Evolutionary conservation across 768 basidiomycete genomes (phyloP).

Genomic region (Hirschioporus abietinus): DNA sequence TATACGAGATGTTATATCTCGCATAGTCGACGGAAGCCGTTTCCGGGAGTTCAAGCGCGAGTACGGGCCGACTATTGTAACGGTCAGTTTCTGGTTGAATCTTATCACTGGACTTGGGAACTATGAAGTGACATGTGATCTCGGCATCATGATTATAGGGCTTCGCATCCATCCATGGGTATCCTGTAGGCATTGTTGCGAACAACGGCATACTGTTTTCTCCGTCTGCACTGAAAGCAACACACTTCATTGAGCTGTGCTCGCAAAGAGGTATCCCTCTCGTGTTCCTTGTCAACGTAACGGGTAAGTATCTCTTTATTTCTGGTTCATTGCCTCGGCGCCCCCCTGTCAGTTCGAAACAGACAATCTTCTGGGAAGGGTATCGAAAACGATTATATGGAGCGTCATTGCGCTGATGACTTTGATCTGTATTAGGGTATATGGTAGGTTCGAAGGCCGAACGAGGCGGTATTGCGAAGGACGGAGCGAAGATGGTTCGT

Average conservation of each 20-base stretch:
- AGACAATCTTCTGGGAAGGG: not conserved
- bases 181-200: conserved; percentile 85
- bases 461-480: conserved; percentile 90
- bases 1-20: conserved; percentile 90
- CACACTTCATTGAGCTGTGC: conserved; percentile 93
- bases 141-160: conserved; percentile 39
- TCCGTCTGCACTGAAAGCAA: conserved; percentile 88
- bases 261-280: conserved; percentile 87
- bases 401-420: not conserved
- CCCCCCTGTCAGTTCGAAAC: not conserved
- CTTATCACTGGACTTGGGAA: not conserved
- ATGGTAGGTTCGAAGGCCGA: conserved; percentile 98
- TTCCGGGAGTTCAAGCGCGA: conserved; percentile 97
- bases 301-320: conserved; percentile 38
- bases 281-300: conserved; percentile 94
- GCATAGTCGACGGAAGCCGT: conserved; percentile 84
- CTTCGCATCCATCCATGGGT: conserved; percentile 86
- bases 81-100: conserved; percentile 41
- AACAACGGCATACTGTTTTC: conserved; percentile 96
- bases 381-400: not conserved
- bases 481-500: conserved; percentile 96
- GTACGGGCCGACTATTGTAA: conserved; percentile 86
- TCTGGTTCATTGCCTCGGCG: not conserved
- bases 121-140: not conserved
- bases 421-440: conserved; percentile 47